phyloP scores from a whole-genome alignment of 192 early-diverging fungal species.

The Entomortierella parvispora region DNA sequence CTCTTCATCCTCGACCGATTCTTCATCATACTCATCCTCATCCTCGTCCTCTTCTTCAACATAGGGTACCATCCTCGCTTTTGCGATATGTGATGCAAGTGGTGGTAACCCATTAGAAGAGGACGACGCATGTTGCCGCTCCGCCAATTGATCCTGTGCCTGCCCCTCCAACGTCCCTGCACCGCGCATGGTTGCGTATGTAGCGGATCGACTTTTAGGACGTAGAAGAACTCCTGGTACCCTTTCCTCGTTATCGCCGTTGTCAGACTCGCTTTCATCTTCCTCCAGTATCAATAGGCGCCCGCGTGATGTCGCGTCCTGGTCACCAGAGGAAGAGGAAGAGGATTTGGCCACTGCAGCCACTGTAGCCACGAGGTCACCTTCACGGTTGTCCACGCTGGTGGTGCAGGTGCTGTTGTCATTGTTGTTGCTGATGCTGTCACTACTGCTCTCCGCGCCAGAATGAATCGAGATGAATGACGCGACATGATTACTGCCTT shows the following conservation, averaged over 20 bases:
- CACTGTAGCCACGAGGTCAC: neutral
- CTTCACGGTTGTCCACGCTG: neutral
- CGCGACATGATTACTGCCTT: neutral
- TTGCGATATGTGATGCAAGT: neutral
- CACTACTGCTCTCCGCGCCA: neutral
- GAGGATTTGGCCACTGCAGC: neutral
- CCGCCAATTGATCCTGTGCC: too few species aligned
- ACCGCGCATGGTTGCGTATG: too few species aligned
- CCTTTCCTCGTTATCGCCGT: too few species aligned
- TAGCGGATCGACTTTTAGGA: too few species aligned
- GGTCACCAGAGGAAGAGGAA: neutral
- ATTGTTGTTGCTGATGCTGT: slow-evolving; percentile 4
- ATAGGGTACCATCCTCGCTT: slow-evolving; percentile 18
- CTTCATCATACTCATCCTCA: slow-evolving; percentile 10
- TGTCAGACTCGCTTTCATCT: too few species aligned
- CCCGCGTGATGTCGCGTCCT: too few species aligned
- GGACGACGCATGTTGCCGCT: too few species aligned
- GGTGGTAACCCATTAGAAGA: too few species aligned
- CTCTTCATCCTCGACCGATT: slow-evolving; percentile 17
- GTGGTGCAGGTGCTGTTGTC: neutral
- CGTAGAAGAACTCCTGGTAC: too few species aligned
- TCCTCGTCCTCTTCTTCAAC: slow-evolving; percentile 27
- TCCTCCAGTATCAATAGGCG: too few species aligned
- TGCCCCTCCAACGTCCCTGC: too few species aligned
- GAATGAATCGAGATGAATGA: neutral